Evolutionary conservation across 768 basidiomycete species (phyloP).

Genomic region (Tulasnella sp.): DNA sequence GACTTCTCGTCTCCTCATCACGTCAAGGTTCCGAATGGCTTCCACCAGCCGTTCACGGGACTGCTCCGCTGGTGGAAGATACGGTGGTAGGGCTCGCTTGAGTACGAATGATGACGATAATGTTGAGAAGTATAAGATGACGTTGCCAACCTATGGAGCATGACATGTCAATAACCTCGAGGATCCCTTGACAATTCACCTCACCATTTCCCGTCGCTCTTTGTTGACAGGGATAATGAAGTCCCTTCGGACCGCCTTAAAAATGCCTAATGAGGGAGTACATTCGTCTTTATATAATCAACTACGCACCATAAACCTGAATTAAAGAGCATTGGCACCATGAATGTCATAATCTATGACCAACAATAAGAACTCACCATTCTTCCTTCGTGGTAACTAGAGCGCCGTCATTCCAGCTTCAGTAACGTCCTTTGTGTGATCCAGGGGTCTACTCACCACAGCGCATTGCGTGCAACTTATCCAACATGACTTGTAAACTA

Average conservation of each 20-base stretch:
- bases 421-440: too few relatives aligned
- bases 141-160: conserved; percentile 58
- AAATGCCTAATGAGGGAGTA: not conserved
- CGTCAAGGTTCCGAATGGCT: conserved; percentile 71
- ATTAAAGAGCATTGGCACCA: conserved; percentile 6
- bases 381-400: conserved; percentile 84
- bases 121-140: conserved; percentile 77
- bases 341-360: not conserved
- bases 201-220: conserved; percentile 70
- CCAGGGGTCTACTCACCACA: conserved; percentile 30
- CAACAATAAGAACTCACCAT: conserved; percentile 42
- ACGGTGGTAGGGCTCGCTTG: conserved; percentile 90
- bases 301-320: conserved; percentile 55
- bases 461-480: conserved; percentile 87
- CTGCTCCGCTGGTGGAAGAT: conserved; percentile 84
- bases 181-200: not conserved
- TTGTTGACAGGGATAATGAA: conserved; percentile 85
- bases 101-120: conserved; percentile 67
- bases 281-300: conserved; percentile 2
- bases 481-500: conserved; percentile 72
- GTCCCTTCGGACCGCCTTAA: conserved; percentile 63
- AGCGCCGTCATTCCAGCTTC: not conserved
- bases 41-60: conserved; percentile 70
- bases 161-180: not conserved
- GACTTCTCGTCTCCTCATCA: conserved; percentile 72